A percentile compares a stretch with the other conserved stretches of the same genome.
phyloP scores from a whole-genome alignment of 2,329 filamentous ascomycete species.

The Verticillium alfalfae region DNA sequence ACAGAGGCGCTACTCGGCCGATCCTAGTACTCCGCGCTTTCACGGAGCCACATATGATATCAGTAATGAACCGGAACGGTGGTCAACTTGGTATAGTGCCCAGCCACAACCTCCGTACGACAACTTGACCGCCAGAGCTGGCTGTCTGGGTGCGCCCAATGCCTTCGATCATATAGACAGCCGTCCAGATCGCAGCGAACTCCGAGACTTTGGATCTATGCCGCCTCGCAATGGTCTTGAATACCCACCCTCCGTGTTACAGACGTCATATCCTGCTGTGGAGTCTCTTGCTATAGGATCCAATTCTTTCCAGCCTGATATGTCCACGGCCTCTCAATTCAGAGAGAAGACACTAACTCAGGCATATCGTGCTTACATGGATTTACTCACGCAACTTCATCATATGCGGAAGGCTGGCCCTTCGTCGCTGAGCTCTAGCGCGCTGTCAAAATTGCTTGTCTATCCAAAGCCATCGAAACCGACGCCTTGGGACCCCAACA shows the following conservation, averaged over 20 bases:
- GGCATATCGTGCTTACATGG: constrained; percentile 69
- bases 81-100: background rate
- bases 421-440: constrained; percentile 22
- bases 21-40: background rate
- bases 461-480: constrained; percentile 48
- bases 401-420: constrained; percentile 46
- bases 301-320: constrained; percentile 12
- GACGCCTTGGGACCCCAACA: background rate
- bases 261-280: constrained; percentile 21
- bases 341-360: constrained; percentile 63
- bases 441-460: constrained; percentile 43
- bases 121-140: background rate
- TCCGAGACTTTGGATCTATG: background rate
- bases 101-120: background rate
- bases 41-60: background rate
- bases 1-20: background rate
- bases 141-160: background rate
- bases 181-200: background rate
- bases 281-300: constrained; percentile 24
- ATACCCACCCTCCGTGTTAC: background rate
- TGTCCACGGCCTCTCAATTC: constrained; percentile 37
- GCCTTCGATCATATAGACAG: background rate
- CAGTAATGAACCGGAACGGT: background rate
- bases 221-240: background rate
- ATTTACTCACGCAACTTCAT: constrained; percentile 62